Base-by-base conservation (phyloP, 129 eudicot species). In the Flaveria robusta region DNA sequence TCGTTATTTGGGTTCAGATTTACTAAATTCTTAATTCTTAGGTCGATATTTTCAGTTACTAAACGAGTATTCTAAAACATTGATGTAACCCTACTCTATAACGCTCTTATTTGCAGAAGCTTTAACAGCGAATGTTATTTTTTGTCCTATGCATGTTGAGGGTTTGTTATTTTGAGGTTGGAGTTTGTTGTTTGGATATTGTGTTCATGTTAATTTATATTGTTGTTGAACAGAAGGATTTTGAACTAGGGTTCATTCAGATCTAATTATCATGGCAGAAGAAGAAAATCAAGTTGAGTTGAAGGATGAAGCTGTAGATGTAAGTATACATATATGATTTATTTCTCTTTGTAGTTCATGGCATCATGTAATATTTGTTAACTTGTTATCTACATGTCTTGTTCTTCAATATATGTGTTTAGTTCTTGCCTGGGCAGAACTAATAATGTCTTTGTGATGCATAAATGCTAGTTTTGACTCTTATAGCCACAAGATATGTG, bases 291-390 rank as follows among this genome's bases (percentile, higher is more conserved):
- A 69, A 20, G 68, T 76, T 66, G 90, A 81, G 71, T 3, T 83
- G 70, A 84, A 82, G 85, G 97, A 87, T 29, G 97, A 92, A 68
- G 84, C 63, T 24, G 80, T 75, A 2, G 96, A 92, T 76, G 96
- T 92, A 77, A 70, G 86, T 84, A 4, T 22, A 15, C 3, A 7
- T 0, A 23, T 27, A 3, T 27, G 37, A 2, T 46, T 69, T 47
- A 10, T 1, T 26, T 55, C 1, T 29, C n/a, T n/a, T n/a, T 34
- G 59, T 34, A 8, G 55, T 80, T 20, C 56, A 50, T 42, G 42
- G 18, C n/a, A 16, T 42, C 7, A 16, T 78, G 34, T 7, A 11
- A 7, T 13, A 39, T 1, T 18, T 1, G 19, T 9, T 23, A 23
- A 2, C 49, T 75, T 72, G 23, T 2, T 2, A 4, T 31, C 51